Evolutionary conservation across 805 yeast species (phyloP), one percentile per base, ranked within the genome.

Genomic region (Nakazawaea ishiwadae): DNA sequence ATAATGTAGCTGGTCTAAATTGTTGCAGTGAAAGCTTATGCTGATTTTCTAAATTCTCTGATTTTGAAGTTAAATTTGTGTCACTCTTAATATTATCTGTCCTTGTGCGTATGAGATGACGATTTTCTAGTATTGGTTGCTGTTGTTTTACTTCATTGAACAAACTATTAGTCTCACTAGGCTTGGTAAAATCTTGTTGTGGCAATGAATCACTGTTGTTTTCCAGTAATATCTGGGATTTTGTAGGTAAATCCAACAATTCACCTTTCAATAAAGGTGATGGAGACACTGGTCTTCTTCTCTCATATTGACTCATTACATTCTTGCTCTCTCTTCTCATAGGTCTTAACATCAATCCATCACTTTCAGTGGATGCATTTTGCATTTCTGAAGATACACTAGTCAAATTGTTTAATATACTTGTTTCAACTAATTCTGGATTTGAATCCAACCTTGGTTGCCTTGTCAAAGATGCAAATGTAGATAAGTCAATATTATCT

Each of bases 271-370:
- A 31, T n/a, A 37, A 19, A 14, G 40, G 43, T 7, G 35, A 33
- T 14, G 42, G 45, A 14, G 38, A 39, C 12, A 37, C 36, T 7
- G 44, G 43, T n/a, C 47, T 28, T 20, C 44, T 31, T 11, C 33
- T 27, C 20, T 39, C 44, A 24, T 36, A 37, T n/a, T 33, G 43
- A 21, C 14, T 26, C 42, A 40, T 44, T 7, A 31, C 37, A 19
- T 29, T 60, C 31, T 56, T 51, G 37, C 56, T 51, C 6, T 45
- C 50, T 38, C 61, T 56, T 32, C 53, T 52, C 65, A 62, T 62
- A 5, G 65, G 65, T 39, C 54, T 51, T 15, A 61, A 44, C 21
- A 48, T 49, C 24, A 61, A 43, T 21, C 61, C 54, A 5, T 37
- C 40, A 18, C 38, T 32, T 17, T 31, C 37, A 5, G 44, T 35